Evolutionary conservation across 768 basidiomycete species (phyloP).

Genomic region (Porpolomopsis calyptriformis): DNA sequence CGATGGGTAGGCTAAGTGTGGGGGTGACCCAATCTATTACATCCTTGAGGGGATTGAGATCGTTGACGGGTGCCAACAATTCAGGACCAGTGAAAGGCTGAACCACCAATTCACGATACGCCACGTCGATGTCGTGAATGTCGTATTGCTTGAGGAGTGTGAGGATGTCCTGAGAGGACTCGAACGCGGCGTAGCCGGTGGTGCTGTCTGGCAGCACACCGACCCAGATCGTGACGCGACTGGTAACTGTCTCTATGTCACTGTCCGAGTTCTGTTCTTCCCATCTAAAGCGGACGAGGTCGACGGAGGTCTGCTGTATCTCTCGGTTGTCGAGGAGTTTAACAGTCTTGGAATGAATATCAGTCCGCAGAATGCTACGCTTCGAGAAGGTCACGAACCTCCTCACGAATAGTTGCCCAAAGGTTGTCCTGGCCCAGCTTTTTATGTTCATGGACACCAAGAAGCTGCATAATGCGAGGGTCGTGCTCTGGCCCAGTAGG

Average conservation of each 20-base stretch:
- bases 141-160: conserved; percentile 17
- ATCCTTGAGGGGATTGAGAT: conserved; percentile 21
- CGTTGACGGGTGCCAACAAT: too few relatives aligned
- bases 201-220: conserved; percentile 18
- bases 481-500: conserved; percentile 23
- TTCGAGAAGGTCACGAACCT: conserved; percentile 25
- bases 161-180: conserved; percentile 18
- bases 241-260: background rate
- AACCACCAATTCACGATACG: conserved; percentile 21
- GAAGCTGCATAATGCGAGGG: conserved; percentile 20
- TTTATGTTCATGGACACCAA: conserved; percentile 18
- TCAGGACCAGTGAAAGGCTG: too few relatives aligned
- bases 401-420: conserved; percentile 23
- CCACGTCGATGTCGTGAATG: conserved; percentile 22
- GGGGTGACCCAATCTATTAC: conserved; percentile 28
- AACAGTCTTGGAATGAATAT: conserved; percentile 24
- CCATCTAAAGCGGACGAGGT: conserved; percentile 23
- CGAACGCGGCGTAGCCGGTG: conserved; percentile 15
- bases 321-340: conserved; percentile 8
- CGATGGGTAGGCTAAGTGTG: conserved; percentile 27
- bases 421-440: conserved; percentile 19
- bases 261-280: background rate
- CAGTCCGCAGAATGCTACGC: conserved; percentile 18
- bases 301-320: conserved; percentile 18
- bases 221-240: conserved; percentile 23